These are phyloP conservation scores for Colletotrichum costaricense DNA, from an alignment of 2,329 filamentous ascomycete species.

Conservation along the genomic window DNA sequence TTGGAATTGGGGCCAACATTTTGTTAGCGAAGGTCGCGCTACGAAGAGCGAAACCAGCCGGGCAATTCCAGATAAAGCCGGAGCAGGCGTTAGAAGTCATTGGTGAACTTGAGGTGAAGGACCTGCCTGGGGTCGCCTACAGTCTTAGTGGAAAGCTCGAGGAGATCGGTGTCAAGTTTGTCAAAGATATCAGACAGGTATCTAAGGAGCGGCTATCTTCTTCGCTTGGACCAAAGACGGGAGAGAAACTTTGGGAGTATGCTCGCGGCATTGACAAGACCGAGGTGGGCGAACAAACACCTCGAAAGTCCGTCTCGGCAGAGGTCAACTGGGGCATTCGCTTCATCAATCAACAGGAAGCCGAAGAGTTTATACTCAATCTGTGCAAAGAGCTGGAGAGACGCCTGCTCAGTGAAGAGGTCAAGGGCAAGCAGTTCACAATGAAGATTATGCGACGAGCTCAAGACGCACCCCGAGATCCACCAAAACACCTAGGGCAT, in stretches of 20 bases:
- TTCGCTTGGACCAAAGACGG: slow-evolving; percentile 89
- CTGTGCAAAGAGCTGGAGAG: slow-evolving; percentile 87
- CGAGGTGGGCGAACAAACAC: slow-evolving; percentile 86
- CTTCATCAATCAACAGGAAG: slow-evolving; percentile 91
- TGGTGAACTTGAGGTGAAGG: slow-evolving; percentile 79
- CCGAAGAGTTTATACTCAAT: slow-evolving; percentile 89
- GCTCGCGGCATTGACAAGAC: slow-evolving; percentile 86
- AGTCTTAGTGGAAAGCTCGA: slow-evolving; percentile 90
- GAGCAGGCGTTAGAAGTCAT: slow-evolving; percentile 83
- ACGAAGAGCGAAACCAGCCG: slow-evolving; percentile 92
- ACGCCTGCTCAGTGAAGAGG: slow-evolving; percentile 82
- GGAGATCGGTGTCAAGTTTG: slow-evolving; percentile 83
- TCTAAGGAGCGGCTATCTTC: slow-evolving; percentile 81
- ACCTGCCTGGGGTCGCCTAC: slow-evolving; percentile 91
- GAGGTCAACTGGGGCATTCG: slow-evolving; percentile 99
- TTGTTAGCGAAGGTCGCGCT: slow-evolving; percentile 91
- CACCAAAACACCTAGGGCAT: slow-evolving; percentile 92
- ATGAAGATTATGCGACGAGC: slow-evolving; percentile 95
- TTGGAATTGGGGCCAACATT: slow-evolving; percentile 93
- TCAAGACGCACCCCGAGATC: slow-evolving; percentile 87
- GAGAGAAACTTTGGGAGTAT: slow-evolving; percentile 91
- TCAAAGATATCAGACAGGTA: slow-evolving; percentile 83
- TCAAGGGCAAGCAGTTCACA: slow-evolving; percentile 89
- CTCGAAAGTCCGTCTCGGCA: slow-evolving; percentile 94
- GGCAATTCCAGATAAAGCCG: slow-evolving; percentile 88